Percentiles rank a stretch among this genome's conserved stretches.
phyloP scores from a whole-genome alignment of 2,329 filamentous ascomycete genomes.

The Fusarium algeriense region DNA sequence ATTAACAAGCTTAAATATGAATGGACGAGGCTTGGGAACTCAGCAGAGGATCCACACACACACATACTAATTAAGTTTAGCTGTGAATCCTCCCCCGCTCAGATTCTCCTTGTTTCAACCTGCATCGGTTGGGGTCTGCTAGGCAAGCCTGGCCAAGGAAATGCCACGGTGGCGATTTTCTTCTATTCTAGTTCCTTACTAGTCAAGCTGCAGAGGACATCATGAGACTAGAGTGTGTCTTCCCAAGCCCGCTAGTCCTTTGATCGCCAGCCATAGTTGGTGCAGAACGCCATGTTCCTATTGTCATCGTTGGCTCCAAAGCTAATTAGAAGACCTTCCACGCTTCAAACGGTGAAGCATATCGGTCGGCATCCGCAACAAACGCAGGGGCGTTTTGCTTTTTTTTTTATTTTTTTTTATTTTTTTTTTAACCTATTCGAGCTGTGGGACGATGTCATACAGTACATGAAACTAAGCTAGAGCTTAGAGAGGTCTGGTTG shows the following conservation, averaged over 20 bases:
- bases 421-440: constrained; percentile 2
- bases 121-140: neutral
- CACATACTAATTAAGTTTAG: neutral
- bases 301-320: constrained; percentile 31
- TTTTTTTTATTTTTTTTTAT: neutral
- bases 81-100: constrained; percentile 2
- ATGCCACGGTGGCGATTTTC: neutral
- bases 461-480: constrained; percentile 2
- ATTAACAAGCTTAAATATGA: constrained; percentile 20
- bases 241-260: constrained; percentile 17
- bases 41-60: neutral
- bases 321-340: constrained; percentile 6
- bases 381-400: constrained; percentile 27
- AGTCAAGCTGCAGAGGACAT: constrained; percentile 19
- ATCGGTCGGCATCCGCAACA: constrained; percentile 18
- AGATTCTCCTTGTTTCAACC: constrained; percentile 2
- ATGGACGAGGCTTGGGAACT: constrained; percentile 10
- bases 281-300: constrained; percentile 38
- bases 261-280: constrained; percentile 34
- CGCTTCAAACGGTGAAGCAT: constrained; percentile 35
- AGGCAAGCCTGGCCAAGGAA: neutral
- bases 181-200: constrained; percentile 3
- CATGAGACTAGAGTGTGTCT: constrained; percentile 2
- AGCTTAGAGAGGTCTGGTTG: neutral
- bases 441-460: constrained; percentile 5